Evolutionary conservation across 2,329 filamentous ascomycete genomes (phyloP), one percentile per base, ranked within the genome.

Genomic region (Aspergillus arachidicola): DNA sequence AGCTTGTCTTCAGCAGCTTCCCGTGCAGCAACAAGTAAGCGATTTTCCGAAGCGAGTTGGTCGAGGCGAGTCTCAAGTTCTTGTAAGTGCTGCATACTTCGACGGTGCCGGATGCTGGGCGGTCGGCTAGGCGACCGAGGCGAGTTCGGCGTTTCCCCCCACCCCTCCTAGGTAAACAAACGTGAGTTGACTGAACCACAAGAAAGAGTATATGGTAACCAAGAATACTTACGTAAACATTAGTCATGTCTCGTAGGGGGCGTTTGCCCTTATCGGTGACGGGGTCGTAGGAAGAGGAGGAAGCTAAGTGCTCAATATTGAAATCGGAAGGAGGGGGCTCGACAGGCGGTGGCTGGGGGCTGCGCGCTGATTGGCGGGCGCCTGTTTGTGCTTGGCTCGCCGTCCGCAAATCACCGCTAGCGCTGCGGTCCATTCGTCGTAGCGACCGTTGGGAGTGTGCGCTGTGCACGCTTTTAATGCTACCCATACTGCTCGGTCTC

Each of bases 71-170:
- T 85, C 82, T 98, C 93, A 75, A 99, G 89, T 73, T 99, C 94
- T 75, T 86, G 81, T 65, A 98, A 89, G 60, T 94, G 89, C 81
- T 98, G 94, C 89, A 98, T 94, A 85, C 94, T 98, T 80, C 97
- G 95, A 75, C 94, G 92, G 76, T 94, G 94, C 72, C 94, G 94
- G 87, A 99, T 91, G 83, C 93, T 97, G 75, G 94, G 93, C 72
- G 95, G 94, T 79, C 94, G 89, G 71, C 93, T 96, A 60, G 95
- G 95, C 73, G 95, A 98, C 73, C 91, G 89, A 74, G 94, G 93
- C 76, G 93, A 96, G 75, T 87, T 79, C 53, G 79, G 92, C 80
- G 91, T 92, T 82, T 96, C 93, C 81, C 94, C 94, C 83, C 89
- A 94, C 81, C 93, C 94, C 87, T 97, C 93, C 94, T 97, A 82